Base-by-base conservation (phyloP, 2,329 filamentous ascomycete genomes). In the Chaetothyriales sp. region DNA sequence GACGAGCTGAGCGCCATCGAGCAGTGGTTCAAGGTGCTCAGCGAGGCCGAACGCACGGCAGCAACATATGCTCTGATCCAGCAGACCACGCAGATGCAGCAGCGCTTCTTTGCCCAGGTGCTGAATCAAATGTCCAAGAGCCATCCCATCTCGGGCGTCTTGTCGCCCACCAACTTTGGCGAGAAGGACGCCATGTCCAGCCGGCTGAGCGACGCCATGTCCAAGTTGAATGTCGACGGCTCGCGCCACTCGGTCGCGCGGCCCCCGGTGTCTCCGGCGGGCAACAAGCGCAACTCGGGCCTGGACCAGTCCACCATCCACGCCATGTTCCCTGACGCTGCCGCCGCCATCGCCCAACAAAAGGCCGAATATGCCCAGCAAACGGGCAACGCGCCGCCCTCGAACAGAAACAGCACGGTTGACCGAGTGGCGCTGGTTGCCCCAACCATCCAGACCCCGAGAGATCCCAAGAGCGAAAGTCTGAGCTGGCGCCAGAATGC, bases 131-230 rank as follows among this genome's bases (percentile, higher is more conserved):
- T 97, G 92, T 89, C 89, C 58, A 95, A 95, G 73, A 94, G 83
- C 64, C 89, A 97, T 68, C 92, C 92, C 25, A 94, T 97, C 86
- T 94, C 90, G 37, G 87, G 90, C 50, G 85, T 98, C 40, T 71
- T 98, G 49, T 97, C 92, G 25, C 92, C 92, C 28, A 85, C 92
- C 51, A 94, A 89, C 65, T 95, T 97, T 68, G 77, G 77, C 49
- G 92, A 97, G 66, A 97, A 95, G 75, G 92, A 97, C 73, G 86
- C 90, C 47, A 95, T 98, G 89, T 94, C 90, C 28, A 94, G 88
- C 69, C 86, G 92, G 52, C 76, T 97, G 62, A 95, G 82, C 66
- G 90, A 97, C 73, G 90, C 90, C 45, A 95, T 97, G 90, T 88
- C 82, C 69, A 95, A 95, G 71, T 74, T 97, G 60, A 92, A 82